These are phyloP conservation scores for Arthrobotrys sphaeroides DNA, from an alignment of 2,329 filamentous ascomycete genomes.

Conservation along the genomic window DNA sequence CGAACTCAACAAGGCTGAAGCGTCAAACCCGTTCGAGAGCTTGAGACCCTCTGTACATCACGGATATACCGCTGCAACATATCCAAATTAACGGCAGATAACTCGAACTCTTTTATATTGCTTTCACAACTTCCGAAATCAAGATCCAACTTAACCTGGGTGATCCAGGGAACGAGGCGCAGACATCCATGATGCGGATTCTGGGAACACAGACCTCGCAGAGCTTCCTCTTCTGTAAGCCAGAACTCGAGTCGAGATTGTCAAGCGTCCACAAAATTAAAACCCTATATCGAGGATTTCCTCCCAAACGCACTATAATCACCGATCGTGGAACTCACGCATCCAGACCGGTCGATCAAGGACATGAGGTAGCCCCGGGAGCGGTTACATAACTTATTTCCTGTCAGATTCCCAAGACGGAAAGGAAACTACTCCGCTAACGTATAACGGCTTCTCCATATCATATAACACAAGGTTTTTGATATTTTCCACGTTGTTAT, in stretches of 20 bases:
- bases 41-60: slow-evolving; percentile 1
- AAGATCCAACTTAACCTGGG: slow-evolving; percentile 11
- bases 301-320: not conserved
- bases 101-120: not conserved
- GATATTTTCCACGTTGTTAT: not conserved
- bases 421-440: not conserved
- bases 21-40: slow-evolving; percentile 1
- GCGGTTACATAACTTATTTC: not conserved
- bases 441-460: slow-evolving; percentile 23
- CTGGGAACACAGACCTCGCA: slow-evolving; percentile 26
- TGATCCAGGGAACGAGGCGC: slow-evolving; percentile 31
- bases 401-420: not conserved
- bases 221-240: slow-evolving; percentile 43
- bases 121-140: slow-evolving; percentile 28
- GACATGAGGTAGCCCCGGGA: too few species aligned
- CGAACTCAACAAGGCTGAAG: slow-evolving; percentile 30
- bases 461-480: slow-evolving; percentile 12
- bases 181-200: slow-evolving; percentile 3
- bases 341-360: slow-evolving; percentile 1
- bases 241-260: not conserved
- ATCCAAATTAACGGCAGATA: not conserved
- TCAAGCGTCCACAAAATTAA: not conserved
- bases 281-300: not conserved
- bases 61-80: not conserved
- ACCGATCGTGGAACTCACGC: slow-evolving; percentile 1